These are phyloP conservation scores for Kondoa subrosea DNA, from an alignment of 768 basidiomycete genomes.

Conservation along the genomic window DNA sequence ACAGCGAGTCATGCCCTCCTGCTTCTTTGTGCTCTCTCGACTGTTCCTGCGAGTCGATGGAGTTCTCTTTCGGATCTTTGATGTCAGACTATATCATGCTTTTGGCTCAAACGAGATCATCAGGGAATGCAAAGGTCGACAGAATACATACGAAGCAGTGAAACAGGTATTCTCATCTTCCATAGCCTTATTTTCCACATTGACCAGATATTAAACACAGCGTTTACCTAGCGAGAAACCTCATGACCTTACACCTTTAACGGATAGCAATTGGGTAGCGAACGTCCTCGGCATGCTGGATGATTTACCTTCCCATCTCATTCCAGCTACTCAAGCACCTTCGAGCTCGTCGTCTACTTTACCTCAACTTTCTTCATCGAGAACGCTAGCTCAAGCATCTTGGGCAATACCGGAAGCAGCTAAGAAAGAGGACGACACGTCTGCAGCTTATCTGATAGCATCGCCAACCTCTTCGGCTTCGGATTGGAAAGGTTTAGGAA, in stretches of 20 bases:
- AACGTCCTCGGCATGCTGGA: constrained; percentile 39
- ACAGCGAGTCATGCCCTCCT: constrained; percentile 93
- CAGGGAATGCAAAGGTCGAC: constrained; percentile 73
- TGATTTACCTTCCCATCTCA: not conserved
- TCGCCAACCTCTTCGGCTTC: not conserved
- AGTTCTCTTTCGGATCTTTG: constrained; percentile 75
- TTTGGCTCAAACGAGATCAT: constrained; percentile 49
- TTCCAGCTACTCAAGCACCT: not conserved
- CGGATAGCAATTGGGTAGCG: constrained; percentile 67
- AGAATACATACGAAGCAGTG: constrained; percentile 67
- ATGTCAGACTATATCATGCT: constrained; percentile 77
- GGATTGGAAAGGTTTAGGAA: constrained; percentile 63
- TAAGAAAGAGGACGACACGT: constrained; percentile 37
- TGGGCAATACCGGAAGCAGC: not conserved
- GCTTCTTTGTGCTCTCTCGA: constrained; percentile 72
- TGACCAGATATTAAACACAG: constrained; percentile 4
- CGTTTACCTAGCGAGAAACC: constrained; percentile 26
- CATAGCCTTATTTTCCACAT: constrained; percentile 10
- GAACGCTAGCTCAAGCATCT: not conserved
- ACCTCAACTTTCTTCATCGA: not conserved
- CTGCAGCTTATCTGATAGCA: not conserved
- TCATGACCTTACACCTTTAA: constrained; percentile 69
- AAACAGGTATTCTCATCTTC: constrained; percentile 35
- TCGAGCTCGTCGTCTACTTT: not conserved
- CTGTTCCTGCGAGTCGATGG: constrained; percentile 89